phyloP scores from a whole-genome alignment of 2,329 filamentous ascomycete species.

The Penicillium sclerotigenum region DNA sequence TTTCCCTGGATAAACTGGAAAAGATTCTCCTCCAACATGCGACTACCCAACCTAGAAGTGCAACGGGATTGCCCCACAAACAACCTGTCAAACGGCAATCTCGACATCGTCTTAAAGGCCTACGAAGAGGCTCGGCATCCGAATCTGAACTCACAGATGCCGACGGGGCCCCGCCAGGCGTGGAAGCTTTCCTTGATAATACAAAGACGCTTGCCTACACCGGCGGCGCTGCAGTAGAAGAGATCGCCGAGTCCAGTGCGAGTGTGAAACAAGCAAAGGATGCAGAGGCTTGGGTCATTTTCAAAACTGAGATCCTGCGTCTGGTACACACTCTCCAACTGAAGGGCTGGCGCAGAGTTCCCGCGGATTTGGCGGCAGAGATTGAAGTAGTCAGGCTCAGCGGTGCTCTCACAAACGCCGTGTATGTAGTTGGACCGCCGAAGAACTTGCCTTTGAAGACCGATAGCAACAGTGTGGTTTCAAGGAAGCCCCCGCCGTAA shows the following conservation, averaged over 20 bases:
- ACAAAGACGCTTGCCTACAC: conserved; percentile 79
- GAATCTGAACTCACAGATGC: conserved; percentile 82
- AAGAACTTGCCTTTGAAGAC: conserved; percentile 53
- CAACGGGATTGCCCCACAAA: conserved; percentile 11
- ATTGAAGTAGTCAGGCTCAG: conserved; percentile 56
- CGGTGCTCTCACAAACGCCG: conserved; percentile 91
- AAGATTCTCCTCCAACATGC: conserved; percentile 57
- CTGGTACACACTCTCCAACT: conserved; percentile 83
- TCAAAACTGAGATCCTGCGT: conserved; percentile 89
- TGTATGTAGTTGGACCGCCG: conserved; percentile 89
- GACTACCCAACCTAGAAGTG: conserved; percentile 29
- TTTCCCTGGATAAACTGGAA: conserved; percentile 77
- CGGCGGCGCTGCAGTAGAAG: conserved; percentile 49
- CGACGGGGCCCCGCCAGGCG: conserved; percentile 78
- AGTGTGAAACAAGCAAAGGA: conserved; percentile 61
- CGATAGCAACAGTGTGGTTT: conserved; percentile 38
- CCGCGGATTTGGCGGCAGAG: conserved; percentile 47
- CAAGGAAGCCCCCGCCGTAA: conserved; percentile 54
- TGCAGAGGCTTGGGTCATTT: conserved; percentile 72
- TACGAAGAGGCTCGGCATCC: conserved; percentile 58
- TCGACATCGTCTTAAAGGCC: conserved; percentile 37
- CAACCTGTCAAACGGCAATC: conserved; percentile 22
- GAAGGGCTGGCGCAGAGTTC: conserved; percentile 85
- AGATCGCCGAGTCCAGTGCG: conserved; percentile 40
- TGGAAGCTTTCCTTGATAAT: conserved; percentile 83